phyloP scores from a whole-genome alignment of 2,329 filamentous ascomycete species.

The Apiospora marii region DNA sequence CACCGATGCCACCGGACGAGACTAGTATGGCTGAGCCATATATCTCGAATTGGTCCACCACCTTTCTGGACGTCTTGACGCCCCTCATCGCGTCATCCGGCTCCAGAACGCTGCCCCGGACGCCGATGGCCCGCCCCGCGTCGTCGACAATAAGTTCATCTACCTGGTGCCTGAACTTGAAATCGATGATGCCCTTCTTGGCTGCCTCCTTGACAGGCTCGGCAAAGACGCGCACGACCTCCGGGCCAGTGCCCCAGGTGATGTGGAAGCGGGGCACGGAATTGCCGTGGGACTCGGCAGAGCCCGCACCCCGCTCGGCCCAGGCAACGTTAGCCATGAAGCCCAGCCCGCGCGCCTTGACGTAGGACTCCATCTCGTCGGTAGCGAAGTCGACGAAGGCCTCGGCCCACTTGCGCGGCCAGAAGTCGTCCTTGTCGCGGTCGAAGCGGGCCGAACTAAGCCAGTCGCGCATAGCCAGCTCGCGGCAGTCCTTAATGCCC shows the following conservation, averaged over 20 bases:
- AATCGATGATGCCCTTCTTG: constrained; percentile 60
- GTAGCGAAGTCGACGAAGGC: constrained; percentile 69
- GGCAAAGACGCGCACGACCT: constrained; percentile 64
- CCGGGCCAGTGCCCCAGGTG: constrained; percentile 68
- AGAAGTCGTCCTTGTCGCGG: constrained; percentile 61
- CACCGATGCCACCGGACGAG: constrained; percentile 66
- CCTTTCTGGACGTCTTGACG: constrained; percentile 56
- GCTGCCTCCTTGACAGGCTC: constrained; percentile 63
- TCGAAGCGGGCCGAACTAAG: constrained; percentile 65
- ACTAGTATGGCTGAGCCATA: constrained; percentile 61
- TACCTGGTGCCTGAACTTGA: constrained; percentile 64
- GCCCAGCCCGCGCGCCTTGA: constrained; percentile 59
- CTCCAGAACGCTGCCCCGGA: constrained; percentile 61
- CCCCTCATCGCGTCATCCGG: constrained; percentile 59
- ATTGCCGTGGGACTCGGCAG: constrained; percentile 66
- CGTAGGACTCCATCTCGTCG: constrained; percentile 65
- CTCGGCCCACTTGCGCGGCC: constrained; percentile 68
- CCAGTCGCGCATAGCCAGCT: constrained; percentile 67
- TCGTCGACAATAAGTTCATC: constrained; percentile 64
- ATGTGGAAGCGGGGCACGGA: constrained; percentile 70
- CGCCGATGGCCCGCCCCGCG: constrained; percentile 58
- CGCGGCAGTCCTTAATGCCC: constrained; percentile 65
- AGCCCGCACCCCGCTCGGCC: constrained; percentile 66
- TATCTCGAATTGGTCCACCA: constrained; percentile 61
- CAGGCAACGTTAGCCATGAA: constrained; percentile 65